phyloP scores from a whole-genome alignment of 768 basidiomycete genomes.

The Naematelia aurantialba region DNA sequence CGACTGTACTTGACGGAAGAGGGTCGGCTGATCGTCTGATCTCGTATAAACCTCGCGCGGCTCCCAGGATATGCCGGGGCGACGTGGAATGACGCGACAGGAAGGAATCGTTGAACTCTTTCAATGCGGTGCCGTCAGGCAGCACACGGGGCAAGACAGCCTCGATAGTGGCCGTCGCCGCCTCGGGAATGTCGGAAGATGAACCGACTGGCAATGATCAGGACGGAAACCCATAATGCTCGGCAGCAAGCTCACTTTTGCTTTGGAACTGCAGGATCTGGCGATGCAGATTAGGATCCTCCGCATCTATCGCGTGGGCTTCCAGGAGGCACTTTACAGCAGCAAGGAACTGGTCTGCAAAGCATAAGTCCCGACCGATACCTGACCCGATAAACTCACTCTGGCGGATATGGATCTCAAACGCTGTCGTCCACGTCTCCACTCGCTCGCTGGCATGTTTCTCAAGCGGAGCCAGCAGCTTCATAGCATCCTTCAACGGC shows the following conservation, averaged over 20 bases:
- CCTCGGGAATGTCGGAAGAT: constrained; percentile 55
- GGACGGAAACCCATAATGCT: background rate
- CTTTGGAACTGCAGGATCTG: constrained; percentile 65
- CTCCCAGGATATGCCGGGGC: constrained; percentile 60
- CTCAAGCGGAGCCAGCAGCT: constrained; percentile 64
- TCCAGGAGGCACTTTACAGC: constrained; percentile 65
- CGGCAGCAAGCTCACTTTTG: constrained; percentile 54
- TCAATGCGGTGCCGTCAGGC: constrained; percentile 60
- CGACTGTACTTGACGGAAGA: constrained; percentile 1
- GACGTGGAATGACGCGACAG: constrained; percentile 62
- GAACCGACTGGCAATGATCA: constrained; percentile 52
- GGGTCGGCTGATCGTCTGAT: constrained; percentile 5
- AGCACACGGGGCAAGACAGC: constrained; percentile 57
- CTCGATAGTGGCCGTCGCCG: constrained; percentile 57
- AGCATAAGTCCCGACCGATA: background rate
- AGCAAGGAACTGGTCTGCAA: constrained; percentile 71
- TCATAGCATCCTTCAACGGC: constrained; percentile 70
- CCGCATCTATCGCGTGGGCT: constrained; percentile 58
- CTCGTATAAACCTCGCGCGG: constrained; percentile 56
- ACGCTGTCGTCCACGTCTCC: constrained; percentile 69
- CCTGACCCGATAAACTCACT: constrained; percentile 57
- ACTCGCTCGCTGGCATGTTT: constrained; percentile 58
- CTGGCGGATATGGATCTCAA: constrained; percentile 76
- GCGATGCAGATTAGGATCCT: constrained; percentile 67
- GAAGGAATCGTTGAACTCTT: constrained; percentile 70